Evolutionary conservation across 345 rosid genomes (phyloP), one percentile per base, ranked within the genome.

Genomic region (Hibiscus syriacus): DNA sequence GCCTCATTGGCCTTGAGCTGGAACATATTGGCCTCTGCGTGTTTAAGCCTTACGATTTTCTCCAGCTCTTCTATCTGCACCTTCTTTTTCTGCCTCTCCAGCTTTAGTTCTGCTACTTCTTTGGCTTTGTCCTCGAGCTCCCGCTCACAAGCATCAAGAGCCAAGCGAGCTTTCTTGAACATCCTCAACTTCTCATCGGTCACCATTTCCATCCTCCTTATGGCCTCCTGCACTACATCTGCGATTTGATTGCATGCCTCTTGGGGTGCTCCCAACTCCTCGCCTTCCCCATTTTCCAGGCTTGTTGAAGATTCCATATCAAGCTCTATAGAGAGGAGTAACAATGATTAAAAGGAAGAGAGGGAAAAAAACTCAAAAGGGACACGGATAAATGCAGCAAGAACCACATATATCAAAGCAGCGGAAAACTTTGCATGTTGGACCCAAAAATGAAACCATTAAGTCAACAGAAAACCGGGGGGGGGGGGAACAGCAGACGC

Each of bases 21-120:
- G 84, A 89, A 95, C 99, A 95, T 95, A 62, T 95, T 96, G 6
- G 99, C 97, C 80, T 92, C 99, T 17, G 98, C 99, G 77, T 83
- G 90, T 63, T 95, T 95, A 55, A 92, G 92, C 78, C 99, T 86
- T 73, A 90, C 94, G 26, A 95, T 89, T 79, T 76, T 89, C 80
- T 95, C 98, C 1, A 90, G 85, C 74, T 94, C 98, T 55, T 94
- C 99, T 50, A 94, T 77, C 79, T 94, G 98, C 26, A 73, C 70
- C 76, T 91, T 91, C 89, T 83, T 87, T 76, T 85, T 84, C 69
- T 86, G 92, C 72, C 87, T 77, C 76, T 94, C 99, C 49, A 14
- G 4, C 17, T 43, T 43, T n/a, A 43, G 49, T 43, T 43, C 49
- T 14, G 49, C 49, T 43, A 65, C 85, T 77, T 92, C 97, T 79